phyloP scores from a whole-genome alignment of 75 land plant genomes.

The Sequoiadendron giganteum region DNA sequence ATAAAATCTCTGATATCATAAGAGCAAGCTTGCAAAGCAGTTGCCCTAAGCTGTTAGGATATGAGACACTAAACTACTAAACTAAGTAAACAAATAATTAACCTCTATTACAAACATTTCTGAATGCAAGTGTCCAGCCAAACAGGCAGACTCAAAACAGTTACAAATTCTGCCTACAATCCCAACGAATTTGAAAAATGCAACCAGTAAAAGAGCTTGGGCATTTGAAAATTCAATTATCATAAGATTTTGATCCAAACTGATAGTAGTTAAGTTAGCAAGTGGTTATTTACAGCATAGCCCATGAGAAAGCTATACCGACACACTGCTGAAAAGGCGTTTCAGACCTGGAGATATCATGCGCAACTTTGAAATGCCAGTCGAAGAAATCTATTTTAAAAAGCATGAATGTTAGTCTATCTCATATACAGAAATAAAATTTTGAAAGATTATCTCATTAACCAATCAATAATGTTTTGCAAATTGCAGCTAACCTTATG shows the following conservation, averaged over 20 bases:
- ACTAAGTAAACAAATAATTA: neutral
- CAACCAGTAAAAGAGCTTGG: neutral
- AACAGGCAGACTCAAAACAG: neutral
- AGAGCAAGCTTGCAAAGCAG: neutral
- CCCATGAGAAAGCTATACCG: neutral
- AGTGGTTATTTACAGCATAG: neutral
- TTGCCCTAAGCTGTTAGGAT: neutral
- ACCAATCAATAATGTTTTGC: neutral
- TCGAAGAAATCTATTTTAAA: conserved; percentile 21
- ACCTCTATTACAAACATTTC: neutral
- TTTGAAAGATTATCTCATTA: neutral
- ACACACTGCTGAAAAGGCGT: conserved; percentile 75
- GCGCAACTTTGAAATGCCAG: conserved; percentile 37
- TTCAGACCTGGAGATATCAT: conserved; percentile 68
- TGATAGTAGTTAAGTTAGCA: neutral
- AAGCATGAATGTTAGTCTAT: conserved; percentile 2
- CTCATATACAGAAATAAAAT: neutral
- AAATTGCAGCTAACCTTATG: conserved; percentile 1
- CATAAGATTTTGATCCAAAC: neutral
- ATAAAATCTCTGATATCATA: neutral
- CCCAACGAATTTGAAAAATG: neutral
- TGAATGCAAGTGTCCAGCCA: neutral
- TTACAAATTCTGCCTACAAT: neutral
- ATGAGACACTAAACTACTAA: neutral
- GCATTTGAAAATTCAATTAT: neutral